Evolutionary conservation across 2,329 filamentous ascomycete species (phyloP).

Genomic region (Hypoxylon rubiginosum): DNA sequence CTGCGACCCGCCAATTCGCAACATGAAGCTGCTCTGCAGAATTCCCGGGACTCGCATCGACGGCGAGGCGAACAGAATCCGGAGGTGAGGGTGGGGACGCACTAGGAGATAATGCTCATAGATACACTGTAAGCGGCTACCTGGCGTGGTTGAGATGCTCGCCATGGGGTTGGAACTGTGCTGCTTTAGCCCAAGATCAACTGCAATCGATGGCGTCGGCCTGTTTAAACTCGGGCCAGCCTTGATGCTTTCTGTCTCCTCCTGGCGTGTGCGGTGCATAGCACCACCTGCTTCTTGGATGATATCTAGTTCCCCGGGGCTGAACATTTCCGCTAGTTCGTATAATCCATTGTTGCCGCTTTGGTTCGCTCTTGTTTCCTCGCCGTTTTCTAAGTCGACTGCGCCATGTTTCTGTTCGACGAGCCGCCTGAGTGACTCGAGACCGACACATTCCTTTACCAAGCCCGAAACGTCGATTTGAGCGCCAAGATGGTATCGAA

Average conservation of each 20-base stretch:
- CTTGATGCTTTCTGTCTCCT: constrained; percentile 57
- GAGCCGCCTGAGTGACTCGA: constrained; percentile 71
- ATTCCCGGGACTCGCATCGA: constrained; percentile 76
- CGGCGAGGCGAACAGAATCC: constrained; percentile 77
- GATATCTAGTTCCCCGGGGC: constrained; percentile 73
- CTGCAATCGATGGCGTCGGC: constrained; percentile 58
- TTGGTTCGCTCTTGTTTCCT: neutral
- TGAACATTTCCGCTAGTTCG: constrained; percentile 78
- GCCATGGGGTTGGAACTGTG: constrained; percentile 30
- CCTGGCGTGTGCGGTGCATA: constrained; percentile 67
- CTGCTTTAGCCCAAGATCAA: constrained; percentile 49
- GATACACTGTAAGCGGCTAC: constrained; percentile 56
- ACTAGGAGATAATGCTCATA: constrained; percentile 74
- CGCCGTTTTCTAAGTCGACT: constrained; percentile 34
- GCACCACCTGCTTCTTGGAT: constrained; percentile 73
- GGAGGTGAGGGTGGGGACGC: constrained; percentile 73
- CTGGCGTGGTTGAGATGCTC: constrained; percentile 31
- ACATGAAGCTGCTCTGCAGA: constrained; percentile 70
- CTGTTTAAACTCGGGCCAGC: constrained; percentile 55
- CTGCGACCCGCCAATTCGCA: constrained; percentile 64
- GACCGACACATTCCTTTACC: constrained; percentile 74
- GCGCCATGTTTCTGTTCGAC: constrained; percentile 47
- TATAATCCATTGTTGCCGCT: constrained; percentile 70
- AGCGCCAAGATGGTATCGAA: constrained; percentile 78
- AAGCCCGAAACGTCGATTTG: constrained; percentile 79